phyloP scores from a whole-genome alignment of 2,329 filamentous ascomycete genomes.

The Lecanosticta acicola region DNA sequence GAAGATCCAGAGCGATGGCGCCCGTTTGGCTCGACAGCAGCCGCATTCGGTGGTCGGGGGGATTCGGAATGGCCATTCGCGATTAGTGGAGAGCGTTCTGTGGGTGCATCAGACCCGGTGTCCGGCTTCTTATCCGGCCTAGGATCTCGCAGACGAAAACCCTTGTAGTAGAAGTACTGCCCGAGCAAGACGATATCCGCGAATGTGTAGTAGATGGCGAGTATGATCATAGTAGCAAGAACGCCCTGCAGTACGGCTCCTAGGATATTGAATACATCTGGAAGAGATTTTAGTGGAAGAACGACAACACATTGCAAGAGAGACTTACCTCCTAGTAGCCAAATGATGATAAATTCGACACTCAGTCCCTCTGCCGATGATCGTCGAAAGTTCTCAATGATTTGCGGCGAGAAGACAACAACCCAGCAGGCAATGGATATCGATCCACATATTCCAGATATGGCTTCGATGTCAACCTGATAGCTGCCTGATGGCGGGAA shows the following conservation, averaged over 20 bases:
- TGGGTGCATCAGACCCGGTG: slow-evolving; percentile 23
- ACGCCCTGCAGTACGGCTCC: slow-evolving; percentile 89
- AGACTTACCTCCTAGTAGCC: slow-evolving; percentile 60
- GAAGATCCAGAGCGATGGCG: slow-evolving; percentile 32
- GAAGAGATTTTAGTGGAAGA: neutral
- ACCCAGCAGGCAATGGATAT: slow-evolving; percentile 98
- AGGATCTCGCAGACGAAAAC: slow-evolving; percentile 79
- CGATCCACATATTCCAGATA: slow-evolving; percentile 89
- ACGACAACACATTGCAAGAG: neutral
- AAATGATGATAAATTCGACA: slow-evolving; percentile 85
- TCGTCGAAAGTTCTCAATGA: slow-evolving; percentile 87
- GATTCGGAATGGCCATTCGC: slow-evolving; percentile 18
- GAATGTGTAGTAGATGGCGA: slow-evolving; percentile 56
- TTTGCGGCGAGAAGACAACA: slow-evolving; percentile 94
- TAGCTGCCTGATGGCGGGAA: slow-evolving; percentile 51
- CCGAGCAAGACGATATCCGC: slow-evolving; percentile 81
- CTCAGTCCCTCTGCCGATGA: slow-evolving; percentile 82
- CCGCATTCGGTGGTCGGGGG: slow-evolving; percentile 15
- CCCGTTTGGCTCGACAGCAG: slow-evolving; percentile 23
- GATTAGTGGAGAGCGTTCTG: slow-evolving; percentile 34
- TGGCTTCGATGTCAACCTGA: slow-evolving; percentile 75
- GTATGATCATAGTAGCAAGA: slow-evolving; percentile 75
- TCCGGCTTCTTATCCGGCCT: slow-evolving; percentile 22
- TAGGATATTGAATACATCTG: slow-evolving; percentile 90
- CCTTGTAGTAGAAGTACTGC: slow-evolving; percentile 95